These are phyloP conservation scores for Syzygium malaccense DNA, from an alignment of 441 rosid genomes.

Conservation along the genomic window DNA sequence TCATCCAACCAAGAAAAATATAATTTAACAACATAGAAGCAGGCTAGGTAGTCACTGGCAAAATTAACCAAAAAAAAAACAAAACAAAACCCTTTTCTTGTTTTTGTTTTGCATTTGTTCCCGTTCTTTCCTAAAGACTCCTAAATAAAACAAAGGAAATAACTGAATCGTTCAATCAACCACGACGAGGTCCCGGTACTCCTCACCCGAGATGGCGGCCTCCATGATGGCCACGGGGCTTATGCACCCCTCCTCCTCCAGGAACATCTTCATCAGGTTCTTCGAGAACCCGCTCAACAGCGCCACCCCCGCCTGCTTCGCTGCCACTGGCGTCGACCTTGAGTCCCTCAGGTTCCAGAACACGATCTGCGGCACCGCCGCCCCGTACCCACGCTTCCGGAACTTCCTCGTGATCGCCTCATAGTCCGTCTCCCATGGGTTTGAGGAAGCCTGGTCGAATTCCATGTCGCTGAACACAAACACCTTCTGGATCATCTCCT, in stretches of 20 bases:
- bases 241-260: constrained; percentile 35
- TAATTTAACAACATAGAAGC: neutral
- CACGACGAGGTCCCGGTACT: constrained; percentile 32
- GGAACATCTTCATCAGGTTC: constrained; percentile 39
- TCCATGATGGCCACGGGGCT: constrained; percentile 32
- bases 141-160: neutral
- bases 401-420: constrained; percentile 29
- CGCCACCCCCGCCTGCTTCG: constrained; percentile 33
- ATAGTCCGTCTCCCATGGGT: constrained; percentile 37
- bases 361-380: constrained; percentile 26
- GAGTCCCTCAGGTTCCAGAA: constrained; percentile 47
- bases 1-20: neutral
- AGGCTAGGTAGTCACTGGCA: neutral
- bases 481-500: neutral
- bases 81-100: neutral
- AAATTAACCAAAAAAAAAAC: neutral
- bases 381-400: constrained; percentile 9
- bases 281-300: constrained; percentile 43
- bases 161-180: constrained; percentile 10
- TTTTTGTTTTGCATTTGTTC: neutral
- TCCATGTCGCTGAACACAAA: neutral
- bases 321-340: constrained; percentile 25
- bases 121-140: neutral
- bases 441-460: neutral
- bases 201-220: constrained; percentile 30